Evolutionary conservation across 768 basidiomycete species (phyloP).

Genomic region (Phlebiopsis gigantea): DNA sequence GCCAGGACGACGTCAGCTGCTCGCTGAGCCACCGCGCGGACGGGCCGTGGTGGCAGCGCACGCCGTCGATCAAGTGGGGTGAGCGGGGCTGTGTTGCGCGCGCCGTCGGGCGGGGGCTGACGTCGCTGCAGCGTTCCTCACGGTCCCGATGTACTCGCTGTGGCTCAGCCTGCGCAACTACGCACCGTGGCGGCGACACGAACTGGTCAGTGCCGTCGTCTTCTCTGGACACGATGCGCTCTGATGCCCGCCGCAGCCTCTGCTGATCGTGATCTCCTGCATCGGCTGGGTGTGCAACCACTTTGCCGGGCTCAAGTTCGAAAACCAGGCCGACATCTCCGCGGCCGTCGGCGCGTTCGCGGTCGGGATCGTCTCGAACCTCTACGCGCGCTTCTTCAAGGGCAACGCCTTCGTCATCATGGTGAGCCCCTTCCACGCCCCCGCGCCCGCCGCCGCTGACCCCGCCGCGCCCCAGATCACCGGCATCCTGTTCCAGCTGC

Average conservation of each 20-base stretch:
- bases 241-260: slow-evolving; percentile 23
- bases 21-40: slow-evolving; percentile 43
- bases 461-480: slow-evolving; percentile 42
- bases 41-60: slow-evolving; percentile 71
- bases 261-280: slow-evolving; percentile 58
- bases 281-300: slow-evolving; percentile 79
- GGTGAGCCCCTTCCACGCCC: slow-evolving; percentile 34
- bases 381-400: slow-evolving; percentile 68
- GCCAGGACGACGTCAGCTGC: slow-evolving; percentile 60
- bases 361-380: slow-evolving; percentile 73
- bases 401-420: slow-evolving; percentile 81
- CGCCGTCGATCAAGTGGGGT: slow-evolving; percentile 73
- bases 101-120: background rate
- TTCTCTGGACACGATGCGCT: background rate
- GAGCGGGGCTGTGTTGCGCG: slow-evolving; percentile 18
- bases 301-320: slow-evolving; percentile 56
- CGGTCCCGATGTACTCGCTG: slow-evolving; percentile 64
- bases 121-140: slow-evolving; percentile 50
- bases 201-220: slow-evolving; percentile 39
- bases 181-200: slow-evolving; percentile 50
- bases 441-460: background rate
- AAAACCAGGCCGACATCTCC: slow-evolving; percentile 67
- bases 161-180: slow-evolving; percentile 64
- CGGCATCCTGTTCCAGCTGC: slow-evolving; percentile 81
- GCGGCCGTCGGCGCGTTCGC: slow-evolving; percentile 79